A percentile compares a stretch with the other conserved stretches of the same genome.
Evolutionary conservation across 441 rosid species (phyloP).

Genomic region (Gossypium davidsonii): DNA sequence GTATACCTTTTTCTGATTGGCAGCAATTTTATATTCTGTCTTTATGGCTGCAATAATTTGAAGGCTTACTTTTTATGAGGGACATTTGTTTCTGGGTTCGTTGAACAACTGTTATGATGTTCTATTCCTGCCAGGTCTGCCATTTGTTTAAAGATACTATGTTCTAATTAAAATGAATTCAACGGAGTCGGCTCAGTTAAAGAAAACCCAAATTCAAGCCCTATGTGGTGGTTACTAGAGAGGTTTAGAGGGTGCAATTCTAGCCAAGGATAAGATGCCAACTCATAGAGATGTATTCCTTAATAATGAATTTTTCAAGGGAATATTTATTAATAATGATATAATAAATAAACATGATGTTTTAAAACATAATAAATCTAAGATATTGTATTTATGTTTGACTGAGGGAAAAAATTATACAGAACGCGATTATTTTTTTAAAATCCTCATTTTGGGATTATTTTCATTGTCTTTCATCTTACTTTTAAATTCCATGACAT

Average conservation of each 20-base stretch:
- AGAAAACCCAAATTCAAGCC: background rate
- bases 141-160: background rate
- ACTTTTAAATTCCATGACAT: background rate
- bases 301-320: too few species aligned
- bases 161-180: background rate
- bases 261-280: too few species aligned
- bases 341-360: too few species aligned
- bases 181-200: background rate
- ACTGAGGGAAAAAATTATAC: too few species aligned
- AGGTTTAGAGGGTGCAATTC: too few species aligned
- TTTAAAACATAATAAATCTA: too few species aligned
- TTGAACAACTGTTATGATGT: background rate
- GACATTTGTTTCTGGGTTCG: background rate
- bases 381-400: too few species aligned
- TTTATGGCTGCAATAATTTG: constrained; percentile 4
- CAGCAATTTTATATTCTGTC: constrained; percentile 4
- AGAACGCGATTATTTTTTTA: too few species aligned
- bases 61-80: background rate
- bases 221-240: too few species aligned
- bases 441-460: background rate
- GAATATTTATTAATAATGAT: too few species aligned
- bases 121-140: constrained; percentile 3
- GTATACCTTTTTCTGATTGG: constrained; percentile 9
- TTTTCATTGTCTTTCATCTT: background rate
- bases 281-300: too few species aligned